Base-by-base conservation (phyloP, 2,329 filamentous ascomycete genomes). In the Lachnellula willkommii region DNA sequence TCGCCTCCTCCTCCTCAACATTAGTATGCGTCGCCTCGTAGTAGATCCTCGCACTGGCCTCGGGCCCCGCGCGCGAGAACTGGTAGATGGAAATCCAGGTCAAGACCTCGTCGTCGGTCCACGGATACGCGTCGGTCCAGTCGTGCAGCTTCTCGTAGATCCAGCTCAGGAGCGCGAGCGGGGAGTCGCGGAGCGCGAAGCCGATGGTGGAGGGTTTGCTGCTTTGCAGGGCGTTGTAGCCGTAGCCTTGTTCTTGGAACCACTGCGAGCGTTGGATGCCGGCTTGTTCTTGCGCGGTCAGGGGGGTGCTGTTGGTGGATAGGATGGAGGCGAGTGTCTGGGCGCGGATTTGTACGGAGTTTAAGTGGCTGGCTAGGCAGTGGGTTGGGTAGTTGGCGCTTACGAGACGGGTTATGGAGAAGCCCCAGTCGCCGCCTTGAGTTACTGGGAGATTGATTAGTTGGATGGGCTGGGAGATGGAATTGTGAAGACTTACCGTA, bases 141-240 rank as follows among this genome's bases (percentile, higher is more conserved):
- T 88, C 84, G 63, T 85, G 81, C 17, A 93, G 73, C 67, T 93
- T 93, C 71, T 93, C 89, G 63, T 88, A 88, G 39, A 93, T 83
- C 89, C 89, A 94, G 0, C 87, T 81, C 1, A 93, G 74, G 3
- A 90, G 72, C 0, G 79, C 87, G 0, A 89, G 79, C 0, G 89
- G 89, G 6, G 79, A 84, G 66, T 92, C 88, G 0, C 80, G 76
- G 2, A 92, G 75, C 0, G 76, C 82, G 64, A 88, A 89, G 0
- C 84, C 85, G 0, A 93, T 66, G 0, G 89, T 93, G 51, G 88
- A 81, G 0, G 89, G 88, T 55, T 84, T 84, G 0, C 85, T 90
- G 36, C 71, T 71, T 65, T 88, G 85, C 51, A 22, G 53, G 7
- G 40, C 55, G 57, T 56, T 61, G 50, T 67, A 67, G 2, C 60